Evolutionary conservation across 495 filamentous ascomycete genomes (phyloP).

Genomic region (Penicillium dipodomyicola): DNA sequence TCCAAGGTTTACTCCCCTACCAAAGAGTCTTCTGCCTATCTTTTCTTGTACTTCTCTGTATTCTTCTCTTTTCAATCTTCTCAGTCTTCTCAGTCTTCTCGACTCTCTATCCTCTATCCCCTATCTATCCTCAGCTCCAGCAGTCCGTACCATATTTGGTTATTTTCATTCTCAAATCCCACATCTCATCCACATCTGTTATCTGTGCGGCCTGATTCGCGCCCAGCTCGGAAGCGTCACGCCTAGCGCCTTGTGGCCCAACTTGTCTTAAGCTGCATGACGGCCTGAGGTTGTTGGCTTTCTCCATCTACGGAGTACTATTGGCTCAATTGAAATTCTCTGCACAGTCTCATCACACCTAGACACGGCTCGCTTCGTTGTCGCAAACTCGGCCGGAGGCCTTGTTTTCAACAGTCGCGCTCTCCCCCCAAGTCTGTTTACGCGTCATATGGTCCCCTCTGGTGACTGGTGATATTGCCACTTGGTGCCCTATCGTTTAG

Average conservation of each 20-base stretch:
- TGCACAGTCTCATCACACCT: conserved; percentile 20
- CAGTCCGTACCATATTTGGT: not conserved
- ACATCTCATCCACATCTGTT: conserved; percentile 8
- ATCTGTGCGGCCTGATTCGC: conserved; percentile 11
- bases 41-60: conserved; percentile 12
- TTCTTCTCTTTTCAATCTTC: conserved; percentile 12
- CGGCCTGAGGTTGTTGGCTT: conserved; percentile 26
- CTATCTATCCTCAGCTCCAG: not conserved
- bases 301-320: conserved; percentile 7
- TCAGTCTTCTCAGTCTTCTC: conserved; percentile 11
- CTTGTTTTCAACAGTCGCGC: conserved; percentile 16
- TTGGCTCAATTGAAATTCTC: conserved; percentile 23
- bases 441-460: conserved; percentile 28
- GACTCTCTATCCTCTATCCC: not conserved
- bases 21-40: not conserved
- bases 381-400: conserved; percentile 10
- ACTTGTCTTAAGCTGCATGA: conserved; percentile 23
- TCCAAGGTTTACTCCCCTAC: not conserved
- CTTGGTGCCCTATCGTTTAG: conserved; percentile 9
- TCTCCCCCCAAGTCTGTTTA: conserved; percentile 18
- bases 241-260: conserved; percentile 30
- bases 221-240: conserved; percentile 4
- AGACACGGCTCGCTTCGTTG: conserved; percentile 6
- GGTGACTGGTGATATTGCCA: conserved; percentile 18
- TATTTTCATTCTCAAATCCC: not conserved